Conservation (phyloP, 495 filamentous ascomycete genomes). For the Neurospora sp. region DNA sequence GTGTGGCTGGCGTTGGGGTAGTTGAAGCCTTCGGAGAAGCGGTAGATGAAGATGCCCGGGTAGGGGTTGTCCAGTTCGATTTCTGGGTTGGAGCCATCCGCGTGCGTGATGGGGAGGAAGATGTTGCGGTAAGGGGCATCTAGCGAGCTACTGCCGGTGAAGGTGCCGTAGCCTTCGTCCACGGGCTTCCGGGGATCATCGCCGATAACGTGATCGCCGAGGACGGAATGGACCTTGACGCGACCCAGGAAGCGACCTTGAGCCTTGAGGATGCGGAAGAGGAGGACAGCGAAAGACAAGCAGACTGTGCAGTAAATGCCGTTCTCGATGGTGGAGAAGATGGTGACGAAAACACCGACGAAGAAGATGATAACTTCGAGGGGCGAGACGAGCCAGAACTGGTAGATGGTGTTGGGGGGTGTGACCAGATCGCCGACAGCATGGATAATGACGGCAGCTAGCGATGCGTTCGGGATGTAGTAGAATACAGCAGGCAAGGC, state of each 20-base stretch:
- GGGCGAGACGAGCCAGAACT: slow-evolving; percentile 91
- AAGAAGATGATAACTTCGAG: slow-evolving; percentile 92
- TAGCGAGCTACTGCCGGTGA: slow-evolving; percentile 22
- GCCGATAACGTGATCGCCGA: slow-evolving; percentile 73
- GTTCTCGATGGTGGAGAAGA: slow-evolving; percentile 82
- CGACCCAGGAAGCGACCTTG: slow-evolving; percentile 79
- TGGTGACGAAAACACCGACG: slow-evolving; percentile 79
- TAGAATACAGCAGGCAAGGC: slow-evolving; percentile 86
- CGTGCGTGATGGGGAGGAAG: slow-evolving; percentile 82
- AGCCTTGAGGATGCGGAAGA: slow-evolving; percentile 79
- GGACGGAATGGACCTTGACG: slow-evolving; percentile 80
- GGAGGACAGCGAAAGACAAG: slow-evolving; percentile 64
- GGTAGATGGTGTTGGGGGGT: slow-evolving; percentile 84
- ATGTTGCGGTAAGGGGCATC: slow-evolving; percentile 50
- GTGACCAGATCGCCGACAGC: slow-evolving; percentile 94
- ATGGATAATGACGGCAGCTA: slow-evolving; percentile 96
- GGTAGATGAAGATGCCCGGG: slow-evolving; percentile 94
- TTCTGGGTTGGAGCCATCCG: slow-evolving; percentile 84
- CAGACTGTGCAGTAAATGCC: slow-evolving; percentile 84
- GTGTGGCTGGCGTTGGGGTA: slow-evolving; percentile 93
- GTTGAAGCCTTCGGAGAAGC: slow-evolving; percentile 94
- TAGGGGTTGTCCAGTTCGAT: slow-evolving; percentile 71
- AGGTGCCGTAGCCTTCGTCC: slow-evolving; percentile 38
- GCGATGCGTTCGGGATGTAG: slow-evolving; percentile 78
- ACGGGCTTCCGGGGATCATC: slow-evolving; percentile 26